Evolutionary conservation across 2,329 filamentous ascomycete species (phyloP).

Genomic region (Lecanosticta acicola): DNA sequence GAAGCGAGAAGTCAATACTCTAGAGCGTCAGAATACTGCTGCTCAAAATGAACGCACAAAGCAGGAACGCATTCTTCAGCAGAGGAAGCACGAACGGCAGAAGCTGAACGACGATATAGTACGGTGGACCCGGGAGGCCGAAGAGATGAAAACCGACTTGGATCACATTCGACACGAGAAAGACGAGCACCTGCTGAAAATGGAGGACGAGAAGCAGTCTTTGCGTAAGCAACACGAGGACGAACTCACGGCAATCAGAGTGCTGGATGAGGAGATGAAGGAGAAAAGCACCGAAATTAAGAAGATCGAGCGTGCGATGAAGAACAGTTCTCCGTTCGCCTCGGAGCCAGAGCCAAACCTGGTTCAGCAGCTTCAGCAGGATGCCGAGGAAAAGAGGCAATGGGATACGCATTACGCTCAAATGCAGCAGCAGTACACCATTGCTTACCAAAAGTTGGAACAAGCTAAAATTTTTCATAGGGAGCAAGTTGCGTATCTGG

Average conservation of each 20-base stretch:
- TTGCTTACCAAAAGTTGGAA: slow-evolving; percentile 28
- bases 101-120: slow-evolving; percentile 65
- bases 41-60: slow-evolving; percentile 73
- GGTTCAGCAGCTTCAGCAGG: slow-evolving; percentile 32
- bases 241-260: slow-evolving; percentile 47
- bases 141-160: slow-evolving; percentile 46
- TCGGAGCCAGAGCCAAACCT: slow-evolving; percentile 25
- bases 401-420: slow-evolving; percentile 32
- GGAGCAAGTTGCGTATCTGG: slow-evolving; percentile 35
- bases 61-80: slow-evolving; percentile 65
- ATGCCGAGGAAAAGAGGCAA: slow-evolving; percentile 38
- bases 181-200: slow-evolving; percentile 30
- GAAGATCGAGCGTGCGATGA: slow-evolving; percentile 59
- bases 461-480: slow-evolving; percentile 38
- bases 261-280: slow-evolving; percentile 67
- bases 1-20: slow-evolving; percentile 70
- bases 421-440: slow-evolving; percentile 31
- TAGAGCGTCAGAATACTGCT: slow-evolving; percentile 74
- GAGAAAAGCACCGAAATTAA: slow-evolving; percentile 67
- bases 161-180: slow-evolving; percentile 40
- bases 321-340: slow-evolving; percentile 47
- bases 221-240: slow-evolving; percentile 39
- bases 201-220: slow-evolving; percentile 38
- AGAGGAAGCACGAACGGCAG: slow-evolving; percentile 62
- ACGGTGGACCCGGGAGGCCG: slow-evolving; percentile 62